Evolutionary conservation across 2,329 filamentous ascomycete genomes (phyloP), one percentile per base, ranked within the genome.

Genomic region (Aspergillus pseudonomiae): DNA sequence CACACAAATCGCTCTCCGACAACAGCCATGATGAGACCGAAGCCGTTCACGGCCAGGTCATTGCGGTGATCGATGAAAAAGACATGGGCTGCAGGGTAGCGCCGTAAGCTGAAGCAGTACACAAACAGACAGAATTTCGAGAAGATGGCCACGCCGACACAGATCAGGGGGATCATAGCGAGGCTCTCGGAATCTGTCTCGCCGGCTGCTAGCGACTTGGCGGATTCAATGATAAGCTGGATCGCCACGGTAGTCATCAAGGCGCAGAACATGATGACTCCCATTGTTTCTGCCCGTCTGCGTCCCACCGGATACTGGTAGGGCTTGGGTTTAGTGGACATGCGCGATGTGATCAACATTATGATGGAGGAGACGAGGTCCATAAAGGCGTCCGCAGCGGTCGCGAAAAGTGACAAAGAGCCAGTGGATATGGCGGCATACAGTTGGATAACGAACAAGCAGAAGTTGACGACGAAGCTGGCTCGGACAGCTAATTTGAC

Each of bases 21-120:
- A 2, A 58, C 19, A 11, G 56, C 43, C 56, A 58, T 58, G 41
- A 58, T 39, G 26, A 58, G 56, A 39, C 56, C 41, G 56, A 58
- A 58, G 2, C 24, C 30, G 41, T 58, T 58, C 28, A 58, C 56
- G 1, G 56, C 56, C 7, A 58, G 43, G 6, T 58, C 56, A 24
- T 58, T 58, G 26, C 56, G 56, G 14, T 58, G 56, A 34, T 58
- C 56, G 30, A 58, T 48, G n/a, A 50, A 58, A 28, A 58, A 58
- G n/a, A 58, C 56, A 10, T 58, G 43, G 6, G 56, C 56, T 11
- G 56, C 56, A 2, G 56, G 56, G 21, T 58, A 58, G 5, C 56
- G 56, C 16, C 56, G 56, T 34, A 58, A 36, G 28, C 26, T 45
- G 41, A 30, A 58, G 21, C 56, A 58, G 10, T 58, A 58, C 9